phyloP scores from a whole-genome alignment of 768 basidiomycete species.

The Russula sp. region DNA sequence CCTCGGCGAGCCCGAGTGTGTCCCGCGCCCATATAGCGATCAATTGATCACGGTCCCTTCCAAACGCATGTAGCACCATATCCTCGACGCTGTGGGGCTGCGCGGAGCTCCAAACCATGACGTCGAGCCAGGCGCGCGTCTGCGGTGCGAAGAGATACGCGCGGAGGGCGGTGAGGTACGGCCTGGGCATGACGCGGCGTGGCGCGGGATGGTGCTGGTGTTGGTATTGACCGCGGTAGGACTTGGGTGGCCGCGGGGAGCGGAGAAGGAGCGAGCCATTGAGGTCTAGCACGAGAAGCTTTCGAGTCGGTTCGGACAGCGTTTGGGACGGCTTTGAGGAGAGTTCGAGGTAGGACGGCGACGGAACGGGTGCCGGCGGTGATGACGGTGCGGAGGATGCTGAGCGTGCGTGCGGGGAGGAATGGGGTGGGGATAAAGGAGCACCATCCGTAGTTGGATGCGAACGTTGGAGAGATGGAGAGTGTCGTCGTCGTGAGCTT shows the following conservation, averaged over 20 bases:
- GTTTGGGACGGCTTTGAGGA: constrained; percentile 27
- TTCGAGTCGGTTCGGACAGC: constrained; percentile 35
- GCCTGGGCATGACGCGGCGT: constrained; percentile 48
- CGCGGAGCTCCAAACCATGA: constrained; percentile 87
- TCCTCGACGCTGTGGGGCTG: constrained; percentile 70
- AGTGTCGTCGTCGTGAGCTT: background rate
- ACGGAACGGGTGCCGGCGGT: constrained; percentile 25
- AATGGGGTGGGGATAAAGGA: background rate
- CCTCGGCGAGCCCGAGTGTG: constrained; percentile 55
- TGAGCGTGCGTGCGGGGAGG: background rate
- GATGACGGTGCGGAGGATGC: background rate
- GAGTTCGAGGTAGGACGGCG: constrained; percentile 32
- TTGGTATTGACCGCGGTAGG: background rate
- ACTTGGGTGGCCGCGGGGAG: constrained; percentile 31
- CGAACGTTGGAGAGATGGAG: background rate
- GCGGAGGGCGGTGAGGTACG: constrained; percentile 56
- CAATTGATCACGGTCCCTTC: constrained; percentile 33
- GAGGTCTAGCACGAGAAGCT: constrained; percentile 67
- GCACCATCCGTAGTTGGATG: no score
- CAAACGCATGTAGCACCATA: constrained; percentile 65
- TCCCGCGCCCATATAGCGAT: constrained; percentile 75
- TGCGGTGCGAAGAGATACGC: constrained; percentile 54
- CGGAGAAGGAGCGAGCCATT: constrained; percentile 70
- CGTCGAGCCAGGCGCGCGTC: constrained; percentile 64
- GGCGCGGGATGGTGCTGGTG: constrained; percentile 7